Base-by-base conservation (phyloP, 2,329 filamentous ascomycete species). In the Penicillium sp. region DNA sequence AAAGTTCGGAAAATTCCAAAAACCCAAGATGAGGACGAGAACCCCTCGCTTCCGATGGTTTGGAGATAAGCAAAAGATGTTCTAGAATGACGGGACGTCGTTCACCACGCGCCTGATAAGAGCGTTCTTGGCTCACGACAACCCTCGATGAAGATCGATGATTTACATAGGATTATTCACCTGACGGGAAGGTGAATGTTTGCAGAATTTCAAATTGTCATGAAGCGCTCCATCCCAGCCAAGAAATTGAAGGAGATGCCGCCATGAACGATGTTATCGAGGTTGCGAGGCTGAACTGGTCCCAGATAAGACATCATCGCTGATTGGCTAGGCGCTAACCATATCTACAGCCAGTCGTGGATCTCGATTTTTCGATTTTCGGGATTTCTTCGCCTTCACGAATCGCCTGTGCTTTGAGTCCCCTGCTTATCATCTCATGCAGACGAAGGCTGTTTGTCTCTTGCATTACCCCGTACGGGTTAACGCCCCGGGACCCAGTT, bases 291-390 rank as follows among this genome's bases (percentile, higher is more conserved):
- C n/a, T 11, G 6, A 23, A 23, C 25, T 36, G 23, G 20, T 26
- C 31, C 31, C 14, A 41, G 50, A 53, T 53, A 53, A 51, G 46
- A 18, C 15, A n/a, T 15, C 17, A 30, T 3, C 26, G 22, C 22
- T 58, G 50, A 60, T 61, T 60, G 57, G 57, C 27, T 27, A 32
- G 18, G 15, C 6, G 16, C 14, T n/a, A 35, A 42, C 37, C 45
- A 51, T 58, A 58, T 58, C 55, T 58, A 54, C 51, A 51, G 41
- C 54, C 55, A 55, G 48, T 57, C 41, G 33, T 35, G 32, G 26
- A 14, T 14, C 15, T 26, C 18, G 27, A 38, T 35, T 11, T 11
- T 15, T 14, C 31, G 14, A 11, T 10, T 13, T 26, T 23, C n/a
- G n/a, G n/a, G n/a, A n/a, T n/a, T 51, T 46, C 52, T 52, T 38